A percentile compares a stretch with the other conserved stretches of the same genome.
These are phyloP conservation scores for Cucurbita ficifolia DNA, from an alignment of 306 rosid genomes.

Conservation along the genomic window DNA sequence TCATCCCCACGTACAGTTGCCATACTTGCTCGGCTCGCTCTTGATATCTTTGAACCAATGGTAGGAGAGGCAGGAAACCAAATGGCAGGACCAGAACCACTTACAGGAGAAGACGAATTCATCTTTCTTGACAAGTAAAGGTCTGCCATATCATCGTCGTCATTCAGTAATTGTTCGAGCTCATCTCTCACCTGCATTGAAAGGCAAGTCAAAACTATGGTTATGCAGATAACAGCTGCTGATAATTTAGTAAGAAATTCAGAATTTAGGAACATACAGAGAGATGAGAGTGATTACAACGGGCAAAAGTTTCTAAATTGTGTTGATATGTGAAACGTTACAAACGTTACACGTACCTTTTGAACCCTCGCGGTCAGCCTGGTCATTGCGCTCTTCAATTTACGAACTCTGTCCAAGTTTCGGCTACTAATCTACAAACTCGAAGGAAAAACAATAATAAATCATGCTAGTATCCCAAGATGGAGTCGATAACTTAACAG, in stretches of 20 bases:
- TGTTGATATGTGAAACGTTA: neutral
- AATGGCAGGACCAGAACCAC: slow-evolving; percentile 47
- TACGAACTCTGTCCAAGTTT: slow-evolving; percentile 94
- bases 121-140: slow-evolving; percentile 84
- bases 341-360: slow-evolving; percentile 39
- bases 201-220: neutral
- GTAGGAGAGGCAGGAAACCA: slow-evolving; percentile 50
- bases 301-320: neutral
- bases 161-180: slow-evolving; percentile 86
- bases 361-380: slow-evolving; percentile 96
- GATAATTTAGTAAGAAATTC: neutral
- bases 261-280: neutral
- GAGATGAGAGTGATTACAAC: neutral
- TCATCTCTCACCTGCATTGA: slow-evolving; percentile 65
- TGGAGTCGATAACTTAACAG: neutral
- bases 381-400: slow-evolving; percentile 92
- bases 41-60: slow-evolving; percentile 53
- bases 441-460: neutral
- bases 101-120: slow-evolving; percentile 53
- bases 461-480: neutral
- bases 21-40: slow-evolving; percentile 70
- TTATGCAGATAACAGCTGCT: neutral
- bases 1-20: slow-evolving; percentile 47
- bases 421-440: slow-evolving; percentile 74
- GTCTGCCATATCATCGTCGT: slow-evolving; percentile 95